phyloP scores from a whole-genome alignment of 495 filamentous ascomycete species.

The Trichoderma reesei region DNA sequence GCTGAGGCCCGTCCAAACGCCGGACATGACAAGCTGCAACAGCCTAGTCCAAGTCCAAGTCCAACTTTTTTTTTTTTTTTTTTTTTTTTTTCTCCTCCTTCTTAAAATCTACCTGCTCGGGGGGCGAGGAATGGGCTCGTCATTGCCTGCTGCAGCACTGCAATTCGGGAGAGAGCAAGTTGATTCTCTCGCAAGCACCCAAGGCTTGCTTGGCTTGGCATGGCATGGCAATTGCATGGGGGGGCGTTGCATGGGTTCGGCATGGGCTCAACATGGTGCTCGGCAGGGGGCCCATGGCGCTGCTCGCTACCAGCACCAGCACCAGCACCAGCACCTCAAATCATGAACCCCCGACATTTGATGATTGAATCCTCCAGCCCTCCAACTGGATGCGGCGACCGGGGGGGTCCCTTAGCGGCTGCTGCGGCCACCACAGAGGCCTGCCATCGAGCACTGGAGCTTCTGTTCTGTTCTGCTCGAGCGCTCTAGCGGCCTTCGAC shows the following conservation, averaged over 20 bases:
- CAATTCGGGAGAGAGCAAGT: too few relatives aligned
- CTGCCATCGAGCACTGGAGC: constrained; percentile 7
- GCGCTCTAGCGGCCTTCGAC: constrained; percentile 5
- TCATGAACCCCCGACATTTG: too few relatives aligned
- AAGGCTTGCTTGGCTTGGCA: neutral
- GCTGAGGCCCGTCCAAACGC: too few relatives aligned
- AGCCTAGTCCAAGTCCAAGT: too few relatives aligned
- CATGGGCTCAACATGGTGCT: too few relatives aligned
- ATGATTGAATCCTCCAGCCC: too few relatives aligned
- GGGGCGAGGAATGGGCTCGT: too few relatives aligned
- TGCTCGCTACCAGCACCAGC: too few relatives aligned
- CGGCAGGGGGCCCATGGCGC: neutral
- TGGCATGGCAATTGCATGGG: neutral
- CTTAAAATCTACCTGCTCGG: too few relatives aligned
- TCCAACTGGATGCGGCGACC: neutral
- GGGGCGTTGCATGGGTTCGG: neutral
- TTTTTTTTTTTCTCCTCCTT: too few relatives aligned
- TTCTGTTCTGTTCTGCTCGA: constrained; percentile 2
- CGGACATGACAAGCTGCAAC: neutral
- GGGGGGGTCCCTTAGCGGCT: neutral
- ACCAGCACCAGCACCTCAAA: too few relatives aligned
- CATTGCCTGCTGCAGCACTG: neutral
- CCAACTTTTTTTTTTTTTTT: too few relatives aligned
- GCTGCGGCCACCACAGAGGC: constrained; percentile 1
- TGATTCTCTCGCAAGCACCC: neutral